A percentile compares a stretch with the other conserved stretches of the same genome.
phyloP scores from a whole-genome alignment of 2,329 filamentous ascomycete genomes.

The Colletotrichum tanaceti region DNA sequence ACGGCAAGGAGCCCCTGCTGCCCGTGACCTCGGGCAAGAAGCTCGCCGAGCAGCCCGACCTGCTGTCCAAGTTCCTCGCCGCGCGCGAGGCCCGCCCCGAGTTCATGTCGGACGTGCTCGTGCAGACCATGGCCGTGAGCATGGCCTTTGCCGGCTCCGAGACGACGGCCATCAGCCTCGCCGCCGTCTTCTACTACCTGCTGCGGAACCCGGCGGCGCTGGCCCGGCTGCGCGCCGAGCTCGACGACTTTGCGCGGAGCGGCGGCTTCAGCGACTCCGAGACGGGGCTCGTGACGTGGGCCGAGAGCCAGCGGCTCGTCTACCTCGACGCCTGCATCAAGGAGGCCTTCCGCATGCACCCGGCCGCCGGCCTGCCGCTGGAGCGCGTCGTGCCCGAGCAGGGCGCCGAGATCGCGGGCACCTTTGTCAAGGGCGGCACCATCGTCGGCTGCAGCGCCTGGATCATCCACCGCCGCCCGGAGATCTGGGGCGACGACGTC shows the following conservation, averaged over 20 bases:
- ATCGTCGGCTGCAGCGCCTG: slow-evolving; percentile 81
- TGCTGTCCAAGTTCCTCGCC: slow-evolving; percentile 78
- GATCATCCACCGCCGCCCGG: slow-evolving; percentile 76
- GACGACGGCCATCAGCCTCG: slow-evolving; percentile 81
- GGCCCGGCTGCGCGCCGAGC: slow-evolving; percentile 66
- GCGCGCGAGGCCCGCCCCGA: slow-evolving; percentile 74
- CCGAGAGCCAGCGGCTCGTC: slow-evolving; percentile 74
- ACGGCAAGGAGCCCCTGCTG: slow-evolving; percentile 51
- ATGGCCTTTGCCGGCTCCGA: slow-evolving; percentile 82
- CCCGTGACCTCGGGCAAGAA: slow-evolving; percentile 52
- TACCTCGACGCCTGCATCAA: slow-evolving; percentile 85
- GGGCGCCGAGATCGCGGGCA: slow-evolving; percentile 72
- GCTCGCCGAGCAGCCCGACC: slow-evolving; percentile 62
- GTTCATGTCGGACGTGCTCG: slow-evolving; percentile 77
- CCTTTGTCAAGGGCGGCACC: slow-evolving; percentile 74
- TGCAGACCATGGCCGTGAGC: slow-evolving; percentile 77
- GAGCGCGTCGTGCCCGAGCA: slow-evolving; percentile 77
- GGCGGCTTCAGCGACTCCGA: slow-evolving; percentile 63
- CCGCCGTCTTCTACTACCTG: slow-evolving; percentile 79
- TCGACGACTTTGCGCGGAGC: slow-evolving; percentile 67
- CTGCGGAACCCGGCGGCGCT: slow-evolving; percentile 71
- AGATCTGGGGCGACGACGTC: slow-evolving; percentile 76
- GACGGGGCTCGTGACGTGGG: slow-evolving; percentile 75
- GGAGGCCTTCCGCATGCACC: slow-evolving; percentile 81
- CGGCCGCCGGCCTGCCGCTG: slow-evolving; percentile 77